phyloP scores from a whole-genome alignment of 139 green algal species.

The Axilococcus clingmanii region DNA sequence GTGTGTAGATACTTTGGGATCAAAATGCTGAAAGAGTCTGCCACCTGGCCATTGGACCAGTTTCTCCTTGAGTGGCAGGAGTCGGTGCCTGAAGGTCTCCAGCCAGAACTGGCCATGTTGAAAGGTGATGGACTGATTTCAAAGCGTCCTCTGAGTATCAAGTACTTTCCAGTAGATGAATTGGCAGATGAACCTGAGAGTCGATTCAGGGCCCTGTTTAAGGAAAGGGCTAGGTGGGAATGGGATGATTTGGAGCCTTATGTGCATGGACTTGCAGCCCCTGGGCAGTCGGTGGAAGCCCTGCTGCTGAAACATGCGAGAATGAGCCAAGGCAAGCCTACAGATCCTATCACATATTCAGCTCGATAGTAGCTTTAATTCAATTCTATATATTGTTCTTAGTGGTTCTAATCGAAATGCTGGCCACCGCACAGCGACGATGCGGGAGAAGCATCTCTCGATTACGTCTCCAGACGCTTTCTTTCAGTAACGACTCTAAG shows the following conservation, averaged over 20 bases:
- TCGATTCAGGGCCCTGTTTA: constrained; percentile 54
- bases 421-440: too few species aligned
- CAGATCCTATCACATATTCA: constrained; percentile 32
- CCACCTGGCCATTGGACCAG: constrained; percentile 1
- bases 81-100: constrained; percentile 18
- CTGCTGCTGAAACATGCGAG: constrained; percentile 53
- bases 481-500: too few species aligned
- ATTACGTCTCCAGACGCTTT: too few species aligned
- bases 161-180: constrained; percentile 1
- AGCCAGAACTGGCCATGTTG: constrained; percentile 29
- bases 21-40: constrained; percentile 3
- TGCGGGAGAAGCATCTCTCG: too few species aligned
- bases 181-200: constrained; percentile 11
- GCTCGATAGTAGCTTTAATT: background rate
- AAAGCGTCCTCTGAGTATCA: too few species aligned
- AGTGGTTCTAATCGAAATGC: too few species aligned
- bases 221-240: constrained; percentile 32
- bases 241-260: constrained; percentile 43
- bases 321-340: constrained; percentile 36
- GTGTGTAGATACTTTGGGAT: constrained; percentile 23
- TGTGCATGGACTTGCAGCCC: constrained; percentile 29
- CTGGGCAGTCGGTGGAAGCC: constrained; percentile 45
- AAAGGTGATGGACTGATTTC: constrained; percentile 28
- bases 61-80: constrained; percentile 13
- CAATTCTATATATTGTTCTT: too few species aligned